Evolutionary conservation across 345 rosid species (phyloP).

Genomic region (Salix caprea): DNA sequence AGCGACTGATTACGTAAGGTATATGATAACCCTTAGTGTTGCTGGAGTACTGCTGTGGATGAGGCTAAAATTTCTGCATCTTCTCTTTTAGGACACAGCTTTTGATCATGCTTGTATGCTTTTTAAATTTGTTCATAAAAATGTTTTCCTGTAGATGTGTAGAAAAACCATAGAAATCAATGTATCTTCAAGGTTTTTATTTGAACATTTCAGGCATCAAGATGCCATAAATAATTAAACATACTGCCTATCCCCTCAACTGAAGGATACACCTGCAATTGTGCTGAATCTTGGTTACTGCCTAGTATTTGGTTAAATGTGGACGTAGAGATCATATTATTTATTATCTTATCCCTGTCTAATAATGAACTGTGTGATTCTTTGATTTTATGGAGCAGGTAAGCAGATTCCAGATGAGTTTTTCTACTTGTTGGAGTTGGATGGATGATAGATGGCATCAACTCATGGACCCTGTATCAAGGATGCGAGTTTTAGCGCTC

Average conservation of each 20-base stretch:
- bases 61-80: not conserved
- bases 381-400: conserved; percentile 14
- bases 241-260: not conserved
- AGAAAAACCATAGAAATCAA: not conserved
- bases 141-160: too few relatives aligned
- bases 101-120: too few relatives aligned
- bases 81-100: too few relatives aligned
- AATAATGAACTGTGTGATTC: not conserved
- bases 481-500: too few relatives aligned
- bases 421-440: not conserved
- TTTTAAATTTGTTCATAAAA: too few relatives aligned
- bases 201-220: not conserved
- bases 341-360: not conserved
- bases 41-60: not conserved
- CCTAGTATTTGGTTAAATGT: not conserved
- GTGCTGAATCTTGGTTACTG: not conserved
- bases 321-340: not conserved
- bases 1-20: conserved; percentile 24
- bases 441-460: not conserved
- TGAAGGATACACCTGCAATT: not conserved
- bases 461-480: conserved; percentile 7
- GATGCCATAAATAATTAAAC: not conserved
- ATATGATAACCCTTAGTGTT: not conserved
- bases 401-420: conserved; percentile 8
- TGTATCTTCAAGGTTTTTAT: not conserved